Base-by-base conservation (phyloP, 768 basidiomycete genomes). In the Kwoniella shandongensis region DNA sequence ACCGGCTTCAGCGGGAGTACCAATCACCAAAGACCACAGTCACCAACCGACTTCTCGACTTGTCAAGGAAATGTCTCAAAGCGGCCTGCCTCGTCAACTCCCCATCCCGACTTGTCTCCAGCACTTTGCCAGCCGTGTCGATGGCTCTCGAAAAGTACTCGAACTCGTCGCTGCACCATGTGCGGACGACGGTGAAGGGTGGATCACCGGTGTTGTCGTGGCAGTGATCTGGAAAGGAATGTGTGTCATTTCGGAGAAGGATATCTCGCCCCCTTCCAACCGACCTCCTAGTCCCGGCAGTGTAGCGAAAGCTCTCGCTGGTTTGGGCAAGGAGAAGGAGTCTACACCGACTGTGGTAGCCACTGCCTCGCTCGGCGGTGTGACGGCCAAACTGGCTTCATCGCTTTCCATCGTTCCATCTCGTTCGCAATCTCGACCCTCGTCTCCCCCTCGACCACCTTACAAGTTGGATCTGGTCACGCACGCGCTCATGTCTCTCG, bases 181-280 rank as follows among this genome's bases (percentile, higher is more conserved):
- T 50, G 55, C 56, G 26, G 71, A 74, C 23, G 75, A 76, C 47
- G 75, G 75, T 23, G 75, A 76, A 59, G 72, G 67, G 8, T 76
- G 75, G 75, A 59, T 72, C 30, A 73, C 75, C 6, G 72, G 72
- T 22, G 66, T 76, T 7, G 67, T 73, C 30, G 75, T 76, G n/a
- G 67, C 75, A 18, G 66, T 72, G 17, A 61, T 73, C 47, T 76
- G 75, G 75, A 73, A 73, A 46, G 75, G 70, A 8, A 72, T 76
- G 63, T 66, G 67, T 51, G 49, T 66, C n/a, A 52, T 68, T 13
- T 49, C 70, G 8, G 71, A 69, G 13, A 69, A 67, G 44, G 72
- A 73, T 27, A 7, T 58, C 0, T 53, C 57, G 2, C 27, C 52
- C 6, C 22, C 56, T 7, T 29, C 25, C 15, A 62, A 57, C 22